Percentiles rank a stretch among this genome's conserved stretches.
These are phyloP conservation scores for Pseudofabraea citricarpa DNA, from an alignment of 2,329 filamentous ascomycete genomes.

Conservation along the genomic window DNA sequence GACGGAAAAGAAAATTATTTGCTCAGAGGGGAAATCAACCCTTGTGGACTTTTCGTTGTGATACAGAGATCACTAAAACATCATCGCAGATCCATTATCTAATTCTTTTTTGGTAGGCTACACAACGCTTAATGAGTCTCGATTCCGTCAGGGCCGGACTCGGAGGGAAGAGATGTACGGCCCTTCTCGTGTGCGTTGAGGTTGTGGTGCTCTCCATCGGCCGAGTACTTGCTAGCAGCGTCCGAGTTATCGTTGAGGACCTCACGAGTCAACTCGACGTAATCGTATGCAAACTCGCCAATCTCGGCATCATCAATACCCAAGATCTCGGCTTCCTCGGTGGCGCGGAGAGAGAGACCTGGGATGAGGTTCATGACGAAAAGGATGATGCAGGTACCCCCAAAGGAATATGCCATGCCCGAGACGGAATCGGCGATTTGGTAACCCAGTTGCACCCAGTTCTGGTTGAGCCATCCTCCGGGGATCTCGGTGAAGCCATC, in stretches of 20 bases:
- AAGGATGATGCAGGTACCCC: slow-evolving; percentile 71
- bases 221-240: slow-evolving; percentile 15
- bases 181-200: slow-evolving; percentile 2
- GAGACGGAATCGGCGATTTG: slow-evolving; percentile 78
- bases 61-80: too few species aligned
- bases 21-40: too few species aligned
- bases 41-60: too few species aligned
- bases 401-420: slow-evolving; percentile 74
- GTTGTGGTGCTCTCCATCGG: slow-evolving; percentile 4
- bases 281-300: slow-evolving; percentile 94
- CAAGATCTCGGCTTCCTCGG: slow-evolving; percentile 73
- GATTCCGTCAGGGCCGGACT: background rate
- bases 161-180: background rate
- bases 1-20: too few species aligned
- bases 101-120: too few species aligned
- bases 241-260: slow-evolving; percentile 34
- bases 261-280: slow-evolving; percentile 72
- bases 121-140: background rate
- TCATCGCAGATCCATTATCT: too few species aligned
- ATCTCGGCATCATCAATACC: slow-evolving; percentile 89
- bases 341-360: slow-evolving; percentile 67
- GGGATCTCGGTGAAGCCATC: slow-evolving; percentile 63
- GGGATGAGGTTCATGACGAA: slow-evolving; percentile 77
- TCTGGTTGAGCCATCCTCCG: slow-evolving; percentile 77
- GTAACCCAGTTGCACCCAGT: slow-evolving; percentile 81